A percentile compares a stretch with the other conserved stretches of the same genome.
phyloP scores from a whole-genome alignment of 2,329 filamentous ascomycete genomes.

The Diaporthe sp. region DNA sequence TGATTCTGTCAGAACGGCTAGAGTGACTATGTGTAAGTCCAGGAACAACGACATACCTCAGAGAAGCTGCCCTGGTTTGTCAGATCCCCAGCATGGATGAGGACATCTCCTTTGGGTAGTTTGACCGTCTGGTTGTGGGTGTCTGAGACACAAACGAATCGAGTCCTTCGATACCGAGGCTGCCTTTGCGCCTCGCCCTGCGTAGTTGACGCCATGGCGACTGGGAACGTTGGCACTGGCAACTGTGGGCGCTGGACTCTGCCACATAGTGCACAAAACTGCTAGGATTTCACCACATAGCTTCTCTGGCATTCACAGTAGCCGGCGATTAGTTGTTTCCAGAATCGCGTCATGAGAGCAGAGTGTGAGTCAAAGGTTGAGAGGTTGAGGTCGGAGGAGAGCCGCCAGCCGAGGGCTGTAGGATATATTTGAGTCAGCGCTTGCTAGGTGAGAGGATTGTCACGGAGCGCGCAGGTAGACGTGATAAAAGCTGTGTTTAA shows the following conservation, averaged over 20 bases:
- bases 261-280: conserved; percentile 26
- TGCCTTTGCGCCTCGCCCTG: neutral
- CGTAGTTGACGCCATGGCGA: conserved; percentile 20
- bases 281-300: neutral
- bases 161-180: conserved; percentile 61
- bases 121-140: conserved; percentile 78
- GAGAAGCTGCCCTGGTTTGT: conserved; percentile 78
- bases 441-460: neutral
- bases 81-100: conserved; percentile 83
- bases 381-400: neutral
- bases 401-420: neutral
- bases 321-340: neutral
- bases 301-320: conserved; percentile 9
- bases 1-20: neutral
- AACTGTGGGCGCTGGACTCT: neutral
- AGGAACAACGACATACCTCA: conserved; percentile 56
- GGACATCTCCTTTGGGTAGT: conserved; percentile 79
- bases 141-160: conserved; percentile 83
- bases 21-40: neutral
- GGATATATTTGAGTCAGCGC: neutral
- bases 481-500: neutral
- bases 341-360: conserved; percentile 19
- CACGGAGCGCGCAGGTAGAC: neutral
- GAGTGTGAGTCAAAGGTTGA: neutral
- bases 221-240: neutral